Base-by-base conservation (phyloP, 257 asterid species). In the Fraxinus anomala region DNA sequence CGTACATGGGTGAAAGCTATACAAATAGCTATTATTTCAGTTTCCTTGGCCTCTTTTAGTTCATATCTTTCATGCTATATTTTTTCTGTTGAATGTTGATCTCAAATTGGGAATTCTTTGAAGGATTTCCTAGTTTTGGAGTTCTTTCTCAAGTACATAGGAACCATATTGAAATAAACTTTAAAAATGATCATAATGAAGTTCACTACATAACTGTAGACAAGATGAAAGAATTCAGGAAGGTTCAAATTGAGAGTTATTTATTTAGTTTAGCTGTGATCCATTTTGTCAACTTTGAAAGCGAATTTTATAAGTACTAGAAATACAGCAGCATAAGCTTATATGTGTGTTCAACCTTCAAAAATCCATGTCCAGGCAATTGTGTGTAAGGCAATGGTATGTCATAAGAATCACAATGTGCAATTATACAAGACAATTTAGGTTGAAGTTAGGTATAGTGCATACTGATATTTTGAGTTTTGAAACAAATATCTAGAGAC, bases 201-300 rank as follows among this genome's bases (percentile, higher is more conserved):
- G 28, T 6, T 56, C 28, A 73, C 69, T 9, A 31, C 10, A 28
- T 19, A 28, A 17, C 28, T 17, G n/a, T 12, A 47, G n/a, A 47
- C 59, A 16, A 47, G n/a, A 47, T 47, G 59, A 16, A 47, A 47
- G n/a, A 47, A 47, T 51, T 5, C 9, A 36, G 17, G 8, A 17
- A 9, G 49, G 79, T 54, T 51, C 70, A 31, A 33, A 75, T 24
- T 51, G 23, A 75, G 39, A 13, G 51, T 44, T 37, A 51, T 63
- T 13, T 37, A 63, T n/a, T 1, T 26, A 42, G 13, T 40, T 13
- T 49, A 47, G 59, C 36, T 42, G 47, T 40, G 13, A 11, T 17
- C 19, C 36, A 33, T 19, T 13, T 44, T 42, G 37, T 69, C 42
- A 36, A 33, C 40, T 73, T 72, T 42, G 51, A 68, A 28, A 24